Evolutionary conservation across 139 green algal genomes (phyloP).

Genomic region (Micromonas commoda): DNA sequence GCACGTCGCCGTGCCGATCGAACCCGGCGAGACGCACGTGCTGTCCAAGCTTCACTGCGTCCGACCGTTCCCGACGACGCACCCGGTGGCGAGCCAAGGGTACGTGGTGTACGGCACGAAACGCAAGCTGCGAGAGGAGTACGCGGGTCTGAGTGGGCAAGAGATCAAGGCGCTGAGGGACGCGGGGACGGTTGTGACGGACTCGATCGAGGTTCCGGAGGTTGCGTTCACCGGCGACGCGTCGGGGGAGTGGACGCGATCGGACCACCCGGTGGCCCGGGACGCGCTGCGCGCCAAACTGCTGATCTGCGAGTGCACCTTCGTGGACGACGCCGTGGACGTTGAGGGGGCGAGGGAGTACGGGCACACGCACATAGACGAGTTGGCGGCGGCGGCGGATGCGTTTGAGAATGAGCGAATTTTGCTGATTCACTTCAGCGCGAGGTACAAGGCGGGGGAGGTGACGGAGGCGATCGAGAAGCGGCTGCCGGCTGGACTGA

Average conservation of each 20-base stretch:
- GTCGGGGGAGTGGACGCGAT: slow-evolving; percentile 52
- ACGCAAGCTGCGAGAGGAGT: slow-evolving; percentile 66
- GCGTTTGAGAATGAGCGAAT: slow-evolving; percentile 66
- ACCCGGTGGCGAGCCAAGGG: slow-evolving; percentile 62
- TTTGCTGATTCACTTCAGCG: slow-evolving; percentile 73
- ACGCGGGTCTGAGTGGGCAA: slow-evolving; percentile 31
- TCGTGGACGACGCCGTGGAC: slow-evolving; percentile 55
- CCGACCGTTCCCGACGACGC: slow-evolving; percentile 58
- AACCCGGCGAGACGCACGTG: neutral
- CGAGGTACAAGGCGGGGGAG: slow-evolving; percentile 50
- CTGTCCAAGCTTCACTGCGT: slow-evolving; percentile 30
- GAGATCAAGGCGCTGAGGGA: slow-evolving; percentile 40
- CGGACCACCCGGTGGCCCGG: slow-evolving; percentile 32
- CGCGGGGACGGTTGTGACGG: slow-evolving; percentile 32
- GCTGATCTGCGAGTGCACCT: slow-evolving; percentile 39
- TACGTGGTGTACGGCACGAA: slow-evolving; percentile 59
- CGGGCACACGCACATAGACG: slow-evolving; percentile 37
- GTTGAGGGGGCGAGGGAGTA: slow-evolving; percentile 39
- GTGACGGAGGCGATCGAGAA: slow-evolving; percentile 50
- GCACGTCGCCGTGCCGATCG: slow-evolving; percentile 11
- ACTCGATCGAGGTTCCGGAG: slow-evolving; percentile 49
- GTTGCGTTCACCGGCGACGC: slow-evolving; percentile 84
- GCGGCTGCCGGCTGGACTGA: slow-evolving; percentile 47
- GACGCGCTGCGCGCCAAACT: slow-evolving; percentile 6
- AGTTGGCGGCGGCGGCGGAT: slow-evolving; percentile 21